Evolutionary conservation across 306 rosid genomes (phyloP), one percentile per base, ranked within the genome.

Genomic region (Luffa acutangula): DNA sequence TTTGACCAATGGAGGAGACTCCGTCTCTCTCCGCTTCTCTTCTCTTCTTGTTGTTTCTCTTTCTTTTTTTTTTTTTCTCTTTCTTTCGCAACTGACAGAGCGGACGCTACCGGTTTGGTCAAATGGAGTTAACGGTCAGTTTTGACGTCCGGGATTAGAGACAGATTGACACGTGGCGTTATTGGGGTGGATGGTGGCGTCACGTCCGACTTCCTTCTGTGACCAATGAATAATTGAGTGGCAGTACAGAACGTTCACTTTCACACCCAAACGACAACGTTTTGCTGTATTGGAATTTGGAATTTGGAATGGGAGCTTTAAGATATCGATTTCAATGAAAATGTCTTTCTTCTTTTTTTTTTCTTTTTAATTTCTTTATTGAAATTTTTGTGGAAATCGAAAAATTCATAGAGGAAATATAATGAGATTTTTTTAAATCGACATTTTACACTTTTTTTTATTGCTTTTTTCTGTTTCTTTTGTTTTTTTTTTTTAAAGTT

Each of bases 31-130:
- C 49, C 72, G 17, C 45, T 62, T 6, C 48, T 33, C 43, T 3
- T 42, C 53, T 67, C 37, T 60, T 60, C 78, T 77, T 56, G 74
- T 77, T 72, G 75, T 15, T 81, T 58, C 65, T 53, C 41, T 17
- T 11, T 63, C 54, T 25, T 4, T 46, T 17, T 11, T 63, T 62
- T 25, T 3, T 57, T 18, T 63, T 53, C 81, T 15, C 69, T 63
- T 63, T 57, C 63, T 21, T 57, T 63, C 69, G 9, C 45, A 73
- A 48, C 56, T 83, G 79, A 76, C 56, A 63, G 78, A 17, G 78
- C 87, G 91, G 91, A 85, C 87, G 82, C 85, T 81, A 84, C 69
- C 9, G 0, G 81, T 43, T 81, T 72, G 80, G 77, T 86, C 66
- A 57, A 89, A 74, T 77, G 4, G 36, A 79, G 88, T 86, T 86